Percentiles rank a stretch among this genome's conserved stretches.
phyloP scores from a whole-genome alignment of 805 yeast genomes.

The Wickerhamomyces silvicola region DNA sequence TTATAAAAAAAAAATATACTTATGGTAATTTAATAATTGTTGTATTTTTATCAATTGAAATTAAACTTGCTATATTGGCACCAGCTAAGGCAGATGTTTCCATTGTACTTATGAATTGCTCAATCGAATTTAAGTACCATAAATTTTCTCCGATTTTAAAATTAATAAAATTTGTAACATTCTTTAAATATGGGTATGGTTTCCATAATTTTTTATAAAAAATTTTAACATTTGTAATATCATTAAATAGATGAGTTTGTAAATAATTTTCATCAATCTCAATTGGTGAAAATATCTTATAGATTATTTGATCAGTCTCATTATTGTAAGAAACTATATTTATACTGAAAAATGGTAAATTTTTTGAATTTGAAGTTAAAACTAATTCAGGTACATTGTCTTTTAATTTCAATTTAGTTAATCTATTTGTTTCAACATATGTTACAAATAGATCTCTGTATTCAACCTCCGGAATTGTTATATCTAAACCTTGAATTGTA shows the following conservation, averaged over 20 bases:
- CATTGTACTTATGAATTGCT: conserved; percentile 43
- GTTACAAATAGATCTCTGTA: conserved; percentile 36
- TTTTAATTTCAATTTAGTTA: conserved; percentile 15
- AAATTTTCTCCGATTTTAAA: conserved; percentile 27
- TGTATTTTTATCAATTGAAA: conserved; percentile 25
- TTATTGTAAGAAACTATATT: conserved; percentile 24
- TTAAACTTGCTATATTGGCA: conserved; percentile 41
- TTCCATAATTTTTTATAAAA: conserved; percentile 33
- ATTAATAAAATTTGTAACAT: conserved; percentile 22
- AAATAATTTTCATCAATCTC: conserved; percentile 17
- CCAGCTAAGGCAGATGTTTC: conserved; percentile 46
- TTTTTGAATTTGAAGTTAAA: conserved; percentile 18
- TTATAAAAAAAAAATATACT: too few relatives aligned
- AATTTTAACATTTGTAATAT: conserved; percentile 17
- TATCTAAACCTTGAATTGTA: conserved; percentile 6
- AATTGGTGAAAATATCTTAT: conserved; percentile 34
- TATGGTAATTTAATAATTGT: conserved; percentile 18
- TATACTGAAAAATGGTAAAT: conserved; percentile 28
- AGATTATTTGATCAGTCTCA: conserved; percentile 27
- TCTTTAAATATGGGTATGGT: conserved; percentile 36
- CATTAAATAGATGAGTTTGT: conserved; percentile 15
- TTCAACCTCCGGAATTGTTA: conserved; percentile 20
- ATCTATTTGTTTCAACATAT: conserved; percentile 23
- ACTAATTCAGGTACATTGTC: conserved; percentile 21
- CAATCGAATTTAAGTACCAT: conserved; percentile 41